These are phyloP conservation scores for Fomitopsis betulina DNA, from an alignment of 1,284 basidiomycete genomes.

Conservation along the genomic window DNA sequence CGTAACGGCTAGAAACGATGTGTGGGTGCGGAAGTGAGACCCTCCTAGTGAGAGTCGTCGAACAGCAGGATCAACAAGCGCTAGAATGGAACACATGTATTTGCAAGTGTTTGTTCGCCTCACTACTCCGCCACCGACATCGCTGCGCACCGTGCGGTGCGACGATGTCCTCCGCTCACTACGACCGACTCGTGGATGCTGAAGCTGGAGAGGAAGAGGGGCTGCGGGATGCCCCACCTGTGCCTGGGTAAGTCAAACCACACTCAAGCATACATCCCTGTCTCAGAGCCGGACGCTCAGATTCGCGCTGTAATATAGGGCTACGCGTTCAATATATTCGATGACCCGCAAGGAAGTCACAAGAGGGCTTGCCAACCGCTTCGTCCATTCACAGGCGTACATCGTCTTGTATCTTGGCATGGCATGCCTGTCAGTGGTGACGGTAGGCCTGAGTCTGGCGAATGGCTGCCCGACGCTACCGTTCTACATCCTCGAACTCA, in stretches of 20 bases:
- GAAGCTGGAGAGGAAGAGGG: constrained; percentile 32
- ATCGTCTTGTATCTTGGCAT: constrained; percentile 86
- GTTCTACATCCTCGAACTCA: constrained; percentile 89
- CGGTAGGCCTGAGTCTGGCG: constrained; percentile 81
- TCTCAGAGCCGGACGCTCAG: constrained; percentile 24
- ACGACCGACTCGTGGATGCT: constrained; percentile 29
- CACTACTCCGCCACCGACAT: constrained; percentile 7
- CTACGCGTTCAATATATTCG: constrained; percentile 74
- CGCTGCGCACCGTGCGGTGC: background rate
- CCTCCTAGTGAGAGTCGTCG: background rate
- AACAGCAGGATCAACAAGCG: background rate
- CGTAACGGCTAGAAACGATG: constrained; percentile 10
- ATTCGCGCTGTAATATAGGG: constrained; percentile 35
- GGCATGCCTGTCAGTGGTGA: constrained; percentile 87
- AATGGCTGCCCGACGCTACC: constrained; percentile 75
- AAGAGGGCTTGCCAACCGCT: constrained; percentile 78
- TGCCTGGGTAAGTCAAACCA: constrained; percentile 25
- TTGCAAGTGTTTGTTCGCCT: constrained; percentile 14
- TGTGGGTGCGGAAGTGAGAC: constrained; percentile 5
- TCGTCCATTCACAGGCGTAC: constrained; percentile 79
- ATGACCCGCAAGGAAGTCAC: constrained; percentile 76
- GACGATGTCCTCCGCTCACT: constrained; percentile 23
- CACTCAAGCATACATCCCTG: constrained; percentile 14
- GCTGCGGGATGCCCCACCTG: constrained; percentile 20
- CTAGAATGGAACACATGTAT: constrained; percentile 7